These are phyloP conservation scores for Zea luxurians DNA, from an alignment of 176 grass and related monocot genomes.

Conservation along the genomic window DNA sequence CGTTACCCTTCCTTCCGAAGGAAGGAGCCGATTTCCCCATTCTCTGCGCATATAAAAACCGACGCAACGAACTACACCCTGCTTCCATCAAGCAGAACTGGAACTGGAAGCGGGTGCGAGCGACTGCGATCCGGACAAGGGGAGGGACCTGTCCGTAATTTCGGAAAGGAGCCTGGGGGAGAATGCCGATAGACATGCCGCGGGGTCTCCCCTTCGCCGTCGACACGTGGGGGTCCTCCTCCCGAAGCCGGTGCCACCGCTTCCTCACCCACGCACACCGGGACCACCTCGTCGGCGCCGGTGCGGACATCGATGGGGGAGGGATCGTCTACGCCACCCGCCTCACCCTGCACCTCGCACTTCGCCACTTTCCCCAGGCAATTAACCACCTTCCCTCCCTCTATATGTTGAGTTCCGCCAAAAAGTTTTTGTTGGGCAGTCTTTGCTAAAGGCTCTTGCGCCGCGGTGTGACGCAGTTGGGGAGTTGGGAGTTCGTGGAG, in stretches of 20 bases:
- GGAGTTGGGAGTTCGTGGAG: slow-evolving; percentile 53
- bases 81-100: not conserved
- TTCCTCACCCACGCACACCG: slow-evolving; percentile 81
- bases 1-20: slow-evolving; percentile 23
- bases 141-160: slow-evolving; percentile 14
- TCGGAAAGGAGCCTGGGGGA: not conserved
- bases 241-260: slow-evolving; percentile 53
- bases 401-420: not conserved
- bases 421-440: not conserved
- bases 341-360: slow-evolving; percentile 57
- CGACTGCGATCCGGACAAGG: not conserved
- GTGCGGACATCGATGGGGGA: slow-evolving; percentile 7
- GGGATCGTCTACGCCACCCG: slow-evolving; percentile 65
- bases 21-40: slow-evolving; percentile 32
- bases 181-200: slow-evolving; percentile 96
- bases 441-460: not conserved
- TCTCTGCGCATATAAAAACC: slow-evolving; percentile 18
- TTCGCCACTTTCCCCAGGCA: slow-evolving; percentile 63
- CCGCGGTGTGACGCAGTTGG: slow-evolving; percentile 39
- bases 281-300: slow-evolving; percentile 62
- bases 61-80: not conserved
- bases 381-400: not conserved
- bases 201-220: slow-evolving; percentile 75
- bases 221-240: slow-evolving; percentile 68
- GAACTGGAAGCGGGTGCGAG: too few relatives aligned